Base-by-base conservation (phyloP, 768 basidiomycete species). In the Lactarius sp. region DNA sequence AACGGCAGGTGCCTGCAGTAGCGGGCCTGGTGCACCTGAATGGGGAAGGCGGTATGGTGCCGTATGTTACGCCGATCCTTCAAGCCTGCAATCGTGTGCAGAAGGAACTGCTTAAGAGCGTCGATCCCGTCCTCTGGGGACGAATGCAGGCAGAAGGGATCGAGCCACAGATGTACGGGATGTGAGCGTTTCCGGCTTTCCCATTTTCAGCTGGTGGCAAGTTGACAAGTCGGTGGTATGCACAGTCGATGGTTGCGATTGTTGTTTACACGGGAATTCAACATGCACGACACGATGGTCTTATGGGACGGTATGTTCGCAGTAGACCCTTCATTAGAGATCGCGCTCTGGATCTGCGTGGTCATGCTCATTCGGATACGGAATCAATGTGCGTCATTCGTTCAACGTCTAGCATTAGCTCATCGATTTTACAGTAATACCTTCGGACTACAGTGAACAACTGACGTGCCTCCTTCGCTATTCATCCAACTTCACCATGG, bases 221-320 rank as follows among this genome's bases (percentile, higher is more conserved):
- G 34, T 31, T 49, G 42, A 56, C 71, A 51, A 71, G 52, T 14
- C 70, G 47, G 59, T 31, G 16, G 12, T 27, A 53, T 55, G 27
- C 20, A 33, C 66, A 95, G 93, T 62, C 94, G 97, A 36, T 98
- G 95, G 94, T 78, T 98, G 10, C 83, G 97, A 41, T 77, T 98
- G 18, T 78, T 99, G 6, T 98, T 98, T 75, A 95, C 94, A 4
- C 82, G 97, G 52, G 97, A 99, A 74, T 89, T 98, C 69, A 81
- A 79, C 46, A 83, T 98, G 79, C 70, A 77, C 3, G 87, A 92
- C 65, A 84, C 91, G 0, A 85, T 99, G 84, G 78, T 83, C 37
- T 72, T 99, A n/a, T 98, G 97, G 97, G 97, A 99, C 73, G 94
- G 89, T 0, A 73, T 98, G 9, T 96, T 99, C 73, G 92, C 96